Conservation (phyloP, 192 early-diverging fungal species). For the Glomus cerebriforme region DNA sequence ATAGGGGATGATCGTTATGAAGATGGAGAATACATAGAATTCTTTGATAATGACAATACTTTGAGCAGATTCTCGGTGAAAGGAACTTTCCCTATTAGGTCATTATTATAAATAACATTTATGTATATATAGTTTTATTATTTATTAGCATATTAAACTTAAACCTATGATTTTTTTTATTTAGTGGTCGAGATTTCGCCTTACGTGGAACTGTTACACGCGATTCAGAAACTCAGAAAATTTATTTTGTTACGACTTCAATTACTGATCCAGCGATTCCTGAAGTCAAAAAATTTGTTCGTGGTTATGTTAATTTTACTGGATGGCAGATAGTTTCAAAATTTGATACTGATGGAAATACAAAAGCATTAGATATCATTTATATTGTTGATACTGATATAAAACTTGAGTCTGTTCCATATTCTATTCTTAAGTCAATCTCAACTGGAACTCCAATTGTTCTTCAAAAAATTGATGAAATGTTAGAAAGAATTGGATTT, state of each 20-base stretch:
- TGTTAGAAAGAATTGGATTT: slow-evolving; percentile 48
- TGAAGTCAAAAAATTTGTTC: slow-evolving; percentile 47
- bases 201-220: slow-evolving; percentile 53
- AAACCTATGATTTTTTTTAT: neutral
- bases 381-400: slow-evolving; percentile 57
- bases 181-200: slow-evolving; percentile 50
- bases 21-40: slow-evolving; percentile 47
- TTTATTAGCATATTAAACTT: neutral
- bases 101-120: neutral
- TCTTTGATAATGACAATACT: slow-evolving; percentile 53
- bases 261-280: slow-evolving; percentile 51
- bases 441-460: slow-evolving; percentile 50
- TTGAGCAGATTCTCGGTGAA: slow-evolving; percentile 43
- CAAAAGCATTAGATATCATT: slow-evolving; percentile 40
- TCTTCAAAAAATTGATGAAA: slow-evolving; percentile 45
- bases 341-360: slow-evolving; percentile 45
- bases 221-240: slow-evolving; percentile 46
- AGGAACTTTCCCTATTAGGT: slow-evolving; percentile 44
- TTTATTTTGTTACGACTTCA: slow-evolving; percentile 51
- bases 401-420: slow-evolving; percentile 44
- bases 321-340: slow-evolving; percentile 54
- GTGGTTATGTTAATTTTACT: slow-evolving; percentile 44
- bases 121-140: too few species aligned
- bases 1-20: slow-evolving; percentile 57
- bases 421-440: slow-evolving; percentile 46